A percentile compares a stretch with the other conserved stretches of the same genome.
These are phyloP conservation scores for Phytophthora citricola DNA, from an alignment of 352 stramenopile species.

Conservation along the genomic window DNA sequence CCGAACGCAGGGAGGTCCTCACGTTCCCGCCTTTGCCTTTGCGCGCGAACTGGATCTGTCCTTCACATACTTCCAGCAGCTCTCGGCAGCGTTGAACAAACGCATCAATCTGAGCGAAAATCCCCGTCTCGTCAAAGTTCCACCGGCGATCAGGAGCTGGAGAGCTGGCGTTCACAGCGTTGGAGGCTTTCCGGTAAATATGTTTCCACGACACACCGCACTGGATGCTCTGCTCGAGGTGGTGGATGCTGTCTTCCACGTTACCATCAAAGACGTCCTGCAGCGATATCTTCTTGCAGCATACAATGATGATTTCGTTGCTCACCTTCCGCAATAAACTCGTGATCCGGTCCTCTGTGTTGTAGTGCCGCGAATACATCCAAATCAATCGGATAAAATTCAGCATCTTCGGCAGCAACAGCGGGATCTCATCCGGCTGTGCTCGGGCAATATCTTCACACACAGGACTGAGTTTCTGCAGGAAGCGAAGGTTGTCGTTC, in stretches of 20 bases:
- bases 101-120: slow-evolving; percentile 96
- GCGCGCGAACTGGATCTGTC: slow-evolving; percentile 95
- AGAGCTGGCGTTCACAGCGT: slow-evolving; percentile 67
- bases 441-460: slow-evolving; percentile 90
- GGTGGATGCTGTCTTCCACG: slow-evolving; percentile 87
- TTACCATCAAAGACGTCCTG: slow-evolving; percentile 94
- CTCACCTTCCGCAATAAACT: slow-evolving; percentile 94
- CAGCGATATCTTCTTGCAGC: slow-evolving; percentile 89
- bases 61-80: slow-evolving; percentile 94
- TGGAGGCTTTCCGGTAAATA: slow-evolving; percentile 76
- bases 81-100: slow-evolving; percentile 96
- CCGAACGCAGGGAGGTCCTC: slow-evolving; percentile 90
- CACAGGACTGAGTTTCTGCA: slow-evolving; percentile 92
- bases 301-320: slow-evolving; percentile 95
- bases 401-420: slow-evolving; percentile 92
- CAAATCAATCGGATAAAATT: slow-evolving; percentile 95
- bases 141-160: slow-evolving; percentile 67
- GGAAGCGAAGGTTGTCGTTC: slow-evolving; percentile 95
- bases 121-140: slow-evolving; percentile 94
- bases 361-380: slow-evolving; percentile 94
- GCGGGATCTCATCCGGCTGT: slow-evolving; percentile 89
- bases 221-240: slow-evolving; percentile 93
- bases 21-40: slow-evolving; percentile 74
- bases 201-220: slow-evolving; percentile 94
- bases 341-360: slow-evolving; percentile 94